Evolutionary conservation across 2,329 filamentous ascomycete species (phyloP).

Genomic region (Trichoderma breve): DNA sequence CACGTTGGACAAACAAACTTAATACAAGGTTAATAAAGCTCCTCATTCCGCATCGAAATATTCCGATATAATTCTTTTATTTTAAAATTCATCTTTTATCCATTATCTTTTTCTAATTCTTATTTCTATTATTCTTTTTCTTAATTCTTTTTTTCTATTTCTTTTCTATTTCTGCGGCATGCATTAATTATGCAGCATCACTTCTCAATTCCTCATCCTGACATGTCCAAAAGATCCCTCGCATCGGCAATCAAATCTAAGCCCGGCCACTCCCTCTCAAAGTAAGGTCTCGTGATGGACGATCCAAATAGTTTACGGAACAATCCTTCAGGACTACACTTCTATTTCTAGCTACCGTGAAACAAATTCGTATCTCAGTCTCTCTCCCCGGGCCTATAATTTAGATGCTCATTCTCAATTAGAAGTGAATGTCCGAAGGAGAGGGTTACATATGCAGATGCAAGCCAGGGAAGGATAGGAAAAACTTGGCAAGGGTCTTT

Average conservation of each 20-base stretch:
- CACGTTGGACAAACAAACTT: not conserved
- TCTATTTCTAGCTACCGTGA: not conserved
- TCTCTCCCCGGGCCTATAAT: not conserved
- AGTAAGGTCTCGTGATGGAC: not conserved
- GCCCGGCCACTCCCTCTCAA: not conserved
- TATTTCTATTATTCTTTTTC: not conserved
- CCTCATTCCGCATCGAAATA: not conserved
- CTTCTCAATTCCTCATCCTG: not conserved
- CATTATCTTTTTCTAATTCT: not conserved
- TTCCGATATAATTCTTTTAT: not conserved
- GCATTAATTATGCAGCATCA: not conserved
- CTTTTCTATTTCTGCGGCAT: not conserved
- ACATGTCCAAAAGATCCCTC: not conserved
- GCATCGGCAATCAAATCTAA: constrained; percentile 5
- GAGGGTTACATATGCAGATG: not conserved
- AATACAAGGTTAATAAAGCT: not conserved
- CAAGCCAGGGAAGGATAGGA: not conserved
- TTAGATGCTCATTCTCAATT: not conserved
- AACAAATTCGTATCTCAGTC: not conserved
- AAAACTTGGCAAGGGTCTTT: not conserved
- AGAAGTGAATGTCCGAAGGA: not conserved
- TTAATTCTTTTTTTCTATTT: not conserved
- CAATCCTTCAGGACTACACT: not conserved
- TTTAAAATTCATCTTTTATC: not conserved
- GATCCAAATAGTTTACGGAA: not conserved